These are phyloP conservation scores for Rhizoctonia solani DNA, from an alignment of 1,284 basidiomycete species.

Conservation along the genomic window DNA sequence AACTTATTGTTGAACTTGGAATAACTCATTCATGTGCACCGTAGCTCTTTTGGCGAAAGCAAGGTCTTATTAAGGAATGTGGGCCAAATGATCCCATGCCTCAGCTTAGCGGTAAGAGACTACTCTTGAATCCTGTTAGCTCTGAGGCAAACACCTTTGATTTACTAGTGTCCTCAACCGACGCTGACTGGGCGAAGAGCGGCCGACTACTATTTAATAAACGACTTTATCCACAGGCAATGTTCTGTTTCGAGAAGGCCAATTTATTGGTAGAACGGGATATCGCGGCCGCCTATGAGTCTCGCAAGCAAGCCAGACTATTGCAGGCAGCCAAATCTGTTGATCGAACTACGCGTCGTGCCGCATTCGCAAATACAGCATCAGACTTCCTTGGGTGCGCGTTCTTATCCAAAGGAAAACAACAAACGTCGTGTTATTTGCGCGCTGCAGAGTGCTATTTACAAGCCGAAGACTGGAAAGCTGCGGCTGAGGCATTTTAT, in stretches of 20 bases:
- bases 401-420: conserved; percentile 3
- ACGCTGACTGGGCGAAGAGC: conserved; percentile 59
- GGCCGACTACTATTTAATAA: conserved; percentile 59
- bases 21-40: background rate
- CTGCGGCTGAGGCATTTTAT: conserved; percentile 58
- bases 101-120: conserved; percentile 48
- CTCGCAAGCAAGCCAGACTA: conserved; percentile 50
- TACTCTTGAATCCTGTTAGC: background rate
- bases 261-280: conserved; percentile 50
- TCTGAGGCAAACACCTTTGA: background rate
- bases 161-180: conserved; percentile 48
- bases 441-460: conserved; percentile 60
- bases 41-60: conserved; percentile 51
- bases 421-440: conserved; percentile 20
- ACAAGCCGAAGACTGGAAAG: conserved; percentile 42
- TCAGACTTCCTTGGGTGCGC: conserved; percentile 40
- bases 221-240: conserved; percentile 61
- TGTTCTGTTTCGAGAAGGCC: conserved; percentile 64
- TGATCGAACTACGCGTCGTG: conserved; percentile 42
- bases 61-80: conserved; percentile 51
- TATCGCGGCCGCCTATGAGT: conserved; percentile 54
- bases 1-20: background rate
- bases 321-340: conserved; percentile 45
- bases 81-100: conserved; percentile 54
- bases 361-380: conserved; percentile 54